Conservation (phyloP, 345 rosid genomes). For the Moringa oleifera region DNA sequence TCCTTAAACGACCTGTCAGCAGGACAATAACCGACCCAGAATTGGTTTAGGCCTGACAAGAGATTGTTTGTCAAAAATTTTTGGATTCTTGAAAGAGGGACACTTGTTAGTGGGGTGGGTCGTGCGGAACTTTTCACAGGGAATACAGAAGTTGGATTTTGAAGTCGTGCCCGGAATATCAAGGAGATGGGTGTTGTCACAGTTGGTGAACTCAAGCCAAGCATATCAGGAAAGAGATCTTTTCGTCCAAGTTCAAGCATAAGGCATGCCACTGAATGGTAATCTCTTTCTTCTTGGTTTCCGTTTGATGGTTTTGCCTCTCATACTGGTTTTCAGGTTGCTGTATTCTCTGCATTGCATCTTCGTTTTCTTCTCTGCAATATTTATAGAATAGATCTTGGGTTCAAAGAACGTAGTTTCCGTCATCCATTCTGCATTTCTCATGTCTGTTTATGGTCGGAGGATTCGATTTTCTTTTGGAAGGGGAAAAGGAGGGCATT, state of each 20-base stretch:
- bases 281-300: constrained; percentile 14
- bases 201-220: constrained; percentile 72
- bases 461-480: neutral
- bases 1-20: constrained; percentile 16
- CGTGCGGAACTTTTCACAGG: constrained; percentile 15
- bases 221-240: constrained; percentile 78
- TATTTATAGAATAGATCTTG: too few species aligned
- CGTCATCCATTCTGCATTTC: constrained; percentile 11
- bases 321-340: constrained; percentile 6
- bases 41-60: neutral
- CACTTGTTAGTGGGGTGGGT: neutral
- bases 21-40: constrained; percentile 2
- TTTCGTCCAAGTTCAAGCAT: constrained; percentile 87
- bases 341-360: neutral
- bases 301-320: too few species aligned
- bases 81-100: neutral
- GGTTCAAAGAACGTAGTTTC: too few species aligned
- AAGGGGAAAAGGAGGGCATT: neutral
- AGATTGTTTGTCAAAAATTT: neutral
- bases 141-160: constrained; percentile 10
- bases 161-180: constrained; percentile 2
- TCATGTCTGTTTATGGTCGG: neutral
- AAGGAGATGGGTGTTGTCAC: constrained; percentile 74
- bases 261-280: constrained; percentile 98
- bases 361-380: too few species aligned